These are phyloP conservation scores for Tetradesmus lagerheimii DNA, from an alignment of 139 green algal species.

Conservation along the genomic window DNA sequence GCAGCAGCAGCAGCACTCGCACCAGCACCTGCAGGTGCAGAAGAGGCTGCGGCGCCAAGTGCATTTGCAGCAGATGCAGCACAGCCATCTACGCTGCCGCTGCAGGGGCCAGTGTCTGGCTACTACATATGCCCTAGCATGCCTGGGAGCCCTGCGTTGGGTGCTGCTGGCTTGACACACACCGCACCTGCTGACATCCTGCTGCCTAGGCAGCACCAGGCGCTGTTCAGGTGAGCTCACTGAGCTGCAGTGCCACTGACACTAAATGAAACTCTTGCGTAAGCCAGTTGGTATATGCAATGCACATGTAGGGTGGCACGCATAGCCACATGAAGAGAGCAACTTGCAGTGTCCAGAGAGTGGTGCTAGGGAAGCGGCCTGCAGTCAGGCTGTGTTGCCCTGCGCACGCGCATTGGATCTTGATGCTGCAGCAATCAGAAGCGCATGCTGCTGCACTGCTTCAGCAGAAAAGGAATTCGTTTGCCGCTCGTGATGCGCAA, in stretches of 20 bases:
- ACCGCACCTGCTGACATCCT: constrained; percentile 8
- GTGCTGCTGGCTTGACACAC: constrained; percentile 13
- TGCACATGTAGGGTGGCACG: too few species aligned
- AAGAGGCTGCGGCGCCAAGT: background rate
- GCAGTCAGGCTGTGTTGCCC: too few species aligned
- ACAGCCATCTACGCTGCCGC: background rate
- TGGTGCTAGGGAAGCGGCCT: too few species aligned
- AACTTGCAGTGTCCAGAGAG: too few species aligned
- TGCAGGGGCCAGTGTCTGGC: background rate
- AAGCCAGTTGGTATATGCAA: too few species aligned
- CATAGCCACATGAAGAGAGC: too few species aligned
- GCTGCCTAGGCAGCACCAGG: constrained; percentile 11
- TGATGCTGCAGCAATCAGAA: too few species aligned
- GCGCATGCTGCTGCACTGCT: too few species aligned
- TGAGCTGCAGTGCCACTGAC: background rate
- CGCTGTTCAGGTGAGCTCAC: background rate
- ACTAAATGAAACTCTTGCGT: too few species aligned
- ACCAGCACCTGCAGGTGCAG: background rate
- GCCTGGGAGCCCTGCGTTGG: constrained; percentile 3
- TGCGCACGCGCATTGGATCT: too few species aligned
- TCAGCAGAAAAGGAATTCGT: too few species aligned
- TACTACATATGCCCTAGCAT: background rate
- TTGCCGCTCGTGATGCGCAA: too few species aligned
- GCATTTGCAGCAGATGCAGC: background rate
- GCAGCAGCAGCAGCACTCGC: constrained; percentile 9